Base-by-base conservation (phyloP, 257 asterid genomes). In the Fraxinus americana region DNA sequence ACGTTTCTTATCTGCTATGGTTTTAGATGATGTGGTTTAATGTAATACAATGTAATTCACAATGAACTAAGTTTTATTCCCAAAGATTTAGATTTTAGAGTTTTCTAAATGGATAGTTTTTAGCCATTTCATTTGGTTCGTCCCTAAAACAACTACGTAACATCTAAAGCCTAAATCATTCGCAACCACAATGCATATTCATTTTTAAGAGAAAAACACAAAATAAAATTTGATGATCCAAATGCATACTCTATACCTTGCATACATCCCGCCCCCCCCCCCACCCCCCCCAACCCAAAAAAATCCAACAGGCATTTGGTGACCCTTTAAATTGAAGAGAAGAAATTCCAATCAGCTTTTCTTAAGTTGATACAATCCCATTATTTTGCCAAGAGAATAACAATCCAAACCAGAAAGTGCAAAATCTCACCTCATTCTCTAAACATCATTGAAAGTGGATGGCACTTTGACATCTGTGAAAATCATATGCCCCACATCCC, bases 361-460 rank as follows among this genome's bases (percentile, higher is more conserved):
- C 11, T 45, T n/a, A 54, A 54, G 65, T n/a, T 19, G n/a, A 27
- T 63, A 27, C 32, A 38, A 57, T 6, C 48, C 66, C 43, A 35
- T 75, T 41, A 29, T 35, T 12, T 54, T 48, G 2, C 13, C 69
- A 79, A 79, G 9, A 65, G 85, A 82, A 80, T 79, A 79, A 79
- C 72, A 68, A 32, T 72, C 67, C 67, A 34, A 77, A 61, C 35
- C 54, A 74, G 54, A 80, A 80, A 83, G 85, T 32, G 41, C 10
- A 77, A 73, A 66, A 75, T 69, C 78, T 83, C 76, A 75, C 84
- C 78, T 82, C 80, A 84, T n/a, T 43, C 78, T 27, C 80, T 59
- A 67, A 65, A 77, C 54, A 66, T 92, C 91, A 84, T 79, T 57
- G 76, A 88, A 84, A 82, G 91, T 88, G 91, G 85, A 34, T 76